phyloP scores from a whole-genome alignment of 2,329 filamentous ascomycete species.

The Aspergillus sp. region DNA sequence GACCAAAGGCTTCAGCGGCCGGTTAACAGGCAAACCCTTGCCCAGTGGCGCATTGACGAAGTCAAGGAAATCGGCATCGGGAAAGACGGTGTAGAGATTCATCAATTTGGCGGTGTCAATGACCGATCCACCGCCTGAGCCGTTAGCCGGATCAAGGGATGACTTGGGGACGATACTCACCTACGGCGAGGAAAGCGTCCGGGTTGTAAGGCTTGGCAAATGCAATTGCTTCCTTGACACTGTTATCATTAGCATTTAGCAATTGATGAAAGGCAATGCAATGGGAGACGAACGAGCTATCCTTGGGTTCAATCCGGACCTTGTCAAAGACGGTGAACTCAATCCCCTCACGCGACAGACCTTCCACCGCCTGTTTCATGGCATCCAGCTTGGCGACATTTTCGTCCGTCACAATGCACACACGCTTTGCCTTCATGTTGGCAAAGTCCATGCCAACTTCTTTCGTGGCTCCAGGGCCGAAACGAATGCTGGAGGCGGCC shows the following conservation, averaged over 20 bases:
- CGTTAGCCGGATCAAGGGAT: conserved; percentile 11
- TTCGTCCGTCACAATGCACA: conserved; percentile 87
- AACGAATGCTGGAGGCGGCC: conserved; percentile 92
- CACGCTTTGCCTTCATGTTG: conserved; percentile 83
- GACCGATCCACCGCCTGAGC: conserved; percentile 73
- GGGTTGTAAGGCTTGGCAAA: conserved; percentile 78
- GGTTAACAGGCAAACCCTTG: conserved; percentile 74
- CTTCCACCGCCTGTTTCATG: conserved; percentile 86
- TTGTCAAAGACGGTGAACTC: conserved; percentile 79
- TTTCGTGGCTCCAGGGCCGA: conserved; percentile 88
- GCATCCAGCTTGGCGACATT: conserved; percentile 81
- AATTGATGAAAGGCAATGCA: too few species aligned
- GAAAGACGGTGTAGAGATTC: conserved; percentile 92
- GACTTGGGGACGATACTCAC: conserved; percentile 37
- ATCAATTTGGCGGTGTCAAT: conserved; percentile 99
- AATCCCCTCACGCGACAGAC: conserved; percentile 74
- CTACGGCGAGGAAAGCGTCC: conserved; percentile 91
- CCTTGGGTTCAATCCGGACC: conserved; percentile 87
- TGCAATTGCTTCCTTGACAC: conserved; percentile 83
- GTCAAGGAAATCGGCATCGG: conserved; percentile 91
- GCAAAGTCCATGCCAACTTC: conserved; percentile 98
- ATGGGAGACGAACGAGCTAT: conserved; percentile 67
- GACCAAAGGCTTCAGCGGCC: conserved; percentile 72
- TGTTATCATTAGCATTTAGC: conserved; percentile 35
- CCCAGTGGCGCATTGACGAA: conserved; percentile 96